Evolutionary conservation across 2,329 filamentous ascomycete genomes (phyloP), one percentile per base, ranked within the genome.

Genomic region (Colletotrichum karsti): DNA sequence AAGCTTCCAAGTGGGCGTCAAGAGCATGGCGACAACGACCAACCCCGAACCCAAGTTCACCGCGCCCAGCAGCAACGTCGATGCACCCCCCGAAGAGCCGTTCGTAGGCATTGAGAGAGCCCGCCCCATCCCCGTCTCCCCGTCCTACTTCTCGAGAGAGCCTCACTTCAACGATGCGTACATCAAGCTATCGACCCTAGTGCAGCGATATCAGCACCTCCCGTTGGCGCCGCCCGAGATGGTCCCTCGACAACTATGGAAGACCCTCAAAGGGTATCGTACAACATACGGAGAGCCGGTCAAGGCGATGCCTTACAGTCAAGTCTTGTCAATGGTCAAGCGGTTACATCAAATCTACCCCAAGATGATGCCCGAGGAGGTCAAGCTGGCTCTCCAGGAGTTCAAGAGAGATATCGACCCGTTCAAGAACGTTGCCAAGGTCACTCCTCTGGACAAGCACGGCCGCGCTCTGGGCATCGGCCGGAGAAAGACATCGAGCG

Each of bases 141-240:
- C 93, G 3, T 96, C 95, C n/a, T 99, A 99, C 82, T 99, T 98
- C 84, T 95, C 94, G 58, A 92, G 92, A 58, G 91, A 91, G 69
- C 92, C 95, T 2, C 85, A 87, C 61, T 98, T 97, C 84, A 96
- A 92, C 80, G 96, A 99, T 81, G 88, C 93, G 75, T 89, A 92
- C 73, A 87, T 98, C 72, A 83, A 85, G 50, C 86, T 99, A 53
- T 89, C 93, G 73, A 85, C 87, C 10, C 86, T 98, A 24, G 82
- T 92, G 63, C 89, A 89, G 59, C 91, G 90, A 79, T 92, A 96
- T 77, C 86, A 89, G 63, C 85, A 90, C 26, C 87, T 98, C 13
- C 96, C 96, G 7, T 87, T 84, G 4, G 82, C 95, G 10, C 80
- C 89, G 2, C 78, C 88, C 0, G 87, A 85, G 66, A 87, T 95